Evolutionary conservation across 2,329 filamentous ascomycete species (phyloP).

Genomic region (Sporothrix brunneoviolacea): DNA sequence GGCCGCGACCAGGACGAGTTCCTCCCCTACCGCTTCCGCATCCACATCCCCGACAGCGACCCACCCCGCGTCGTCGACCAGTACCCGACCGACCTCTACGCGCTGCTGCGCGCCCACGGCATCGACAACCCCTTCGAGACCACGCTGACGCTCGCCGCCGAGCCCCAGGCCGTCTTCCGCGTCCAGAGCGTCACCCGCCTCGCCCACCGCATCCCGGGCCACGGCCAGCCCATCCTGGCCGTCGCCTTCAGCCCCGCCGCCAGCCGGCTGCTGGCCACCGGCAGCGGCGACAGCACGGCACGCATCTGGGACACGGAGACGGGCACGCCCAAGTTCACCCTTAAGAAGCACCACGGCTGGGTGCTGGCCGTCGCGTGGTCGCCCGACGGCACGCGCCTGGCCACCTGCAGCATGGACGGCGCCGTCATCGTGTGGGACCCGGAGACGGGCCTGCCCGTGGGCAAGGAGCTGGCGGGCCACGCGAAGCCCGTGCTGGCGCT

Average conservation of each 20-base stretch:
- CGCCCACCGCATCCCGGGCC: constrained; percentile 79
- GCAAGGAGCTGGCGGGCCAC: constrained; percentile 73
- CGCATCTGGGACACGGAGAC: constrained; percentile 94
- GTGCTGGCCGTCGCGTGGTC: constrained; percentile 83
- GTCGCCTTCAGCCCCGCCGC: constrained; percentile 77
- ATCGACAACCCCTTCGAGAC: constrained; percentile 52
- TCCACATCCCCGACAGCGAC: constrained; percentile 49
- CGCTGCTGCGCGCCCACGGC: constrained; percentile 48
- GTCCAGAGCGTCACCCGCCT: constrained; percentile 89
- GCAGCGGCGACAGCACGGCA: constrained; percentile 84
- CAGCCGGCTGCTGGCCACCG: constrained; percentile 74
- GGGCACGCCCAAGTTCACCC: constrained; percentile 76
- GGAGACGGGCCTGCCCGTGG: constrained; percentile 66
- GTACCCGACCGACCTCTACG: constrained; percentile 49
- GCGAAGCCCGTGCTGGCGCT: constrained; percentile 82
- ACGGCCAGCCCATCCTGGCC: constrained; percentile 83
- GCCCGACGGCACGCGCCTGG: constrained; percentile 72
- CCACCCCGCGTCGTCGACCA: constrained; percentile 42
- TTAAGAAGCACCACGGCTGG: constrained; percentile 86
- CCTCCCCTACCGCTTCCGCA: constrained; percentile 55
- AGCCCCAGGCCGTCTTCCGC: constrained; percentile 87
- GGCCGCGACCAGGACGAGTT: constrained; percentile 55
- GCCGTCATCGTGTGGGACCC: constrained; percentile 87
- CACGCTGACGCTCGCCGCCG: constrained; percentile 47
- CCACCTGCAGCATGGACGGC: constrained; percentile 90